Conservation (phyloP, 176 grass and related monocot genomes). For the Tillandsia leiboldiana region DNA sequence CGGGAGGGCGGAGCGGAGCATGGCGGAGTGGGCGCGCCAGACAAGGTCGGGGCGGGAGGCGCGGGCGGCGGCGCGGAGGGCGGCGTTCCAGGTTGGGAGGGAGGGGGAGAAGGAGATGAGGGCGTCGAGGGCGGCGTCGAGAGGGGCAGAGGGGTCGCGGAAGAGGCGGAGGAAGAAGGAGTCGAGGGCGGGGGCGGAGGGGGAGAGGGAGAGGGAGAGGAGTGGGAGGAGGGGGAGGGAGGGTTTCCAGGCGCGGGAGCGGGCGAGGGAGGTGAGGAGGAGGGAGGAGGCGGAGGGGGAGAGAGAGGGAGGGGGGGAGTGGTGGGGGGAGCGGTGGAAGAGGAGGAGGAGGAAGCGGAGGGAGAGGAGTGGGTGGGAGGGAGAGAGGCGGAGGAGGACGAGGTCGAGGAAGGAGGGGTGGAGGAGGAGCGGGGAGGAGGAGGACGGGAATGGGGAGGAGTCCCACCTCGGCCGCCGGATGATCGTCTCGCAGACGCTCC, state of each 20-base stretch:
- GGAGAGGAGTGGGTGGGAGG: constrained; percentile 22
- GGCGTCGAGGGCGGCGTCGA: constrained; percentile 27
- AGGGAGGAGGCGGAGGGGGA: constrained; percentile 1
- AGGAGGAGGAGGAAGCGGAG: constrained; percentile 52
- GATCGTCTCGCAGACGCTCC: constrained; percentile 1
- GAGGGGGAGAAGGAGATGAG: constrained; percentile 31
- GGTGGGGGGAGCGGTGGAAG: background rate
- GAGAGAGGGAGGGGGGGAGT: too few relatives aligned
- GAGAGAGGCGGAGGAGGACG: constrained; percentile 31
- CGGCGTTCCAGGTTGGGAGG: constrained; percentile 23
- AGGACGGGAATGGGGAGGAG: background rate
- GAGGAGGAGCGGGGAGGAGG: constrained; percentile 27
- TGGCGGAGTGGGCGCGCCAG: constrained; percentile 40
- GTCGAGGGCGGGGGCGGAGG: constrained; percentile 18
- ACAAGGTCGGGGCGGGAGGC: constrained; percentile 39
- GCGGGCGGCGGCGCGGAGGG: constrained; percentile 22
- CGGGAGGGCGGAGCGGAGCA: constrained; percentile 27
- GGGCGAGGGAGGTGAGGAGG: background rate
- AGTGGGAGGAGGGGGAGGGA: constrained; percentile 18
- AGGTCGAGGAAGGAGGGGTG: constrained; percentile 39
- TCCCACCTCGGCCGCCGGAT: constrained; percentile 9
- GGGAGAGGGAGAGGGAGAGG: constrained; percentile 12
- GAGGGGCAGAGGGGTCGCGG: constrained; percentile 7
- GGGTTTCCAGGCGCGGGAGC: background rate
- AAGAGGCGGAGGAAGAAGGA: constrained; percentile 28